Conservation (phyloP, 371 early-diverging fungal genomes). For the Mucor irregularis region DNA sequence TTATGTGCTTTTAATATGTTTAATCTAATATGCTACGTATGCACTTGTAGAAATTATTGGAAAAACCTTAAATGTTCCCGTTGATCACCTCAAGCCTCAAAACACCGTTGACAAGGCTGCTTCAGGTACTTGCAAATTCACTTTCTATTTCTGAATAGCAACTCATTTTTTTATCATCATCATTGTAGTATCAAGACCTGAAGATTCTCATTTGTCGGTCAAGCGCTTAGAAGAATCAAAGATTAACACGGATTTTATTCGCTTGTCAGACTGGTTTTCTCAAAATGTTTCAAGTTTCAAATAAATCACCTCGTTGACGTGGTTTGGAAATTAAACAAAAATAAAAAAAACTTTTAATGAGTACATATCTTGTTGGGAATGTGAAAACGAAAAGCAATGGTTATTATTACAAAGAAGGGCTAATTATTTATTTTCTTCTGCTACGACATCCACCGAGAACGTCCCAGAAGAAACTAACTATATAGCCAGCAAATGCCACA, state of each 20-base stretch:
- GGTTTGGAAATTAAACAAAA: no score
- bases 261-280: slow-evolving; percentile 64
- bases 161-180: neutral
- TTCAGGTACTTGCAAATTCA: slow-evolving; percentile 24
- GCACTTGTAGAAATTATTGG: slow-evolving; percentile 42
- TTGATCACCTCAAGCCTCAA: slow-evolving; percentile 56
- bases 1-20: no score
- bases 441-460: slow-evolving; percentile 41
- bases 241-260: slow-evolving; percentile 51
- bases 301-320: no score
- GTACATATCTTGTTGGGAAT: no score
- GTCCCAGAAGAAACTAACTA: slow-evolving; percentile 47
- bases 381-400: no score
- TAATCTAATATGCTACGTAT: neutral
- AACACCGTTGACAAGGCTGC: slow-evolving; percentile 40
- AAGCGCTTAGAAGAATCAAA: slow-evolving; percentile 53
- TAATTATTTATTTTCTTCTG: neutral
- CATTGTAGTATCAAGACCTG: slow-evolving; percentile 56
- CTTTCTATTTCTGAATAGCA: neutral
- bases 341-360: no score
- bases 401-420: no score
- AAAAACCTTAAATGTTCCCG: slow-evolving; percentile 45
- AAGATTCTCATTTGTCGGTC: slow-evolving; percentile 65
- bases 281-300: slow-evolving; percentile 2
- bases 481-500: slow-evolving; percentile 43